Base-by-base conservation (phyloP, 1,284 basidiomycete species). In the Cryptococcus hybrid region DNA sequence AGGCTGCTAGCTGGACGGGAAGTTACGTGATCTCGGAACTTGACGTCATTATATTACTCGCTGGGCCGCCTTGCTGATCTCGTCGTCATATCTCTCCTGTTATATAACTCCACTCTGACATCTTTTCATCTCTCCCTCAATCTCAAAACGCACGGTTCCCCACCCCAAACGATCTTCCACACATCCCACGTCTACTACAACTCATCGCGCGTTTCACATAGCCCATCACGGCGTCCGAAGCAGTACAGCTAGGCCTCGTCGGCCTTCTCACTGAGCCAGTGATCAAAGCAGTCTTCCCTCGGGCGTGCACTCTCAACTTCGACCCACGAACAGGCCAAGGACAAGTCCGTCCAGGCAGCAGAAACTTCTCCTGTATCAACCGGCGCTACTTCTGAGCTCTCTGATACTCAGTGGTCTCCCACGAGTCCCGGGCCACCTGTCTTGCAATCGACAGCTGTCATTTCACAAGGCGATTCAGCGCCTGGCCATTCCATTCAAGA, bases 231-330 rank as follows among this genome's bases (percentile, higher is more conserved):
- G 65, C 71, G 51, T 62, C 71, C 45, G 60, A 70, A 65, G 65
- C 68, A 37, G 59, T 76, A 34, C 68, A 76, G 60, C 67, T 76
- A 47, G 75, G 74, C 59, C 70, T 75, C 54, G 69, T 75, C 51
- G 71, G 71, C 64, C 71, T 75, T 42, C 65, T 76, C 53, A 69
- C 71, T 11, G 58, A 69, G 45, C 76, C 76, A 37, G 73, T 78
- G 56, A 67, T 78, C 60, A 68, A 71, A 56, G 65, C 74, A n/a
- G 70, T 78, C 54, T 75, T 74, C 54, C 70, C 5, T 61, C 61
- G 4, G 67, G 34, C 54, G 47, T 46, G 55, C 60, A 5, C 51
- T 40, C 15, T 42, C 64, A 11, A 58, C 52, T 11, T 24, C 37
- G 34, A 35, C 18, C 18, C 43, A 58, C 9, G 9, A 42, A n/a